A percentile compares a stretch with the other conserved stretches of the same genome.
Conservation (phyloP, 495 filamentous ascomycete species). For the Acidiella bohemica region DNA sequence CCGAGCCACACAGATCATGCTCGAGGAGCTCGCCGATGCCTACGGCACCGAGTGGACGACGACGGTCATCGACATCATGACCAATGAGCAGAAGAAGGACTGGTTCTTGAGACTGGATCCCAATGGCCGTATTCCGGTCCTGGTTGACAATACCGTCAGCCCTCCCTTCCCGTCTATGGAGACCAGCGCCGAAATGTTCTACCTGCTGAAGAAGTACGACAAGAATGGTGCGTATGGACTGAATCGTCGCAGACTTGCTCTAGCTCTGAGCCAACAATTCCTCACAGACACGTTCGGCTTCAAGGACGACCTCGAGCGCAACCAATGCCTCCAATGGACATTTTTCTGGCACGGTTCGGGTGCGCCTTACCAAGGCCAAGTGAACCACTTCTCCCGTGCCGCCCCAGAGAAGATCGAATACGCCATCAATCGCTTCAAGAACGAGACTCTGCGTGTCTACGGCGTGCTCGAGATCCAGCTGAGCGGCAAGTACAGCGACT, state of each 20-base stretch:
- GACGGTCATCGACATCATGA: constrained; percentile 39
- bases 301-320: constrained; percentile 33
- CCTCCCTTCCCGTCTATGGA: constrained; percentile 42
- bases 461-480: constrained; percentile 42
- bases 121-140: constrained; percentile 35
- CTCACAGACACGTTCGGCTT: constrained; percentile 33
- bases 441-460: constrained; percentile 40
- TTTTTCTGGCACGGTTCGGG: constrained; percentile 40
- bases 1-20: constrained; percentile 21
- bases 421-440: constrained; percentile 41
- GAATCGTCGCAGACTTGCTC: too few relatives aligned
- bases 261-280: too few relatives aligned
- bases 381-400: constrained; percentile 27
- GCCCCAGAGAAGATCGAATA: constrained; percentile 37
- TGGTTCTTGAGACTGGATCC: constrained; percentile 39
- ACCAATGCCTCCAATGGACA: constrained; percentile 33
- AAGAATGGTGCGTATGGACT: too few relatives aligned
- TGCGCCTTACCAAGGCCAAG: constrained; percentile 32
- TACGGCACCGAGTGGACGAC: constrained; percentile 42
- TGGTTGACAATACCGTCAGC: constrained; percentile 37
- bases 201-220: constrained; percentile 37
- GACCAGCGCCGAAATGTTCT: constrained; percentile 39
- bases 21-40: constrained; percentile 29
- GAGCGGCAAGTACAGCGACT: constrained; percentile 32
- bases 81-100: constrained; percentile 45